Evolutionary conservation across 2,329 filamentous ascomycete species (phyloP), one percentile per base, ranked within the genome.

Genomic region (Fusarium gaditjirri): DNA sequence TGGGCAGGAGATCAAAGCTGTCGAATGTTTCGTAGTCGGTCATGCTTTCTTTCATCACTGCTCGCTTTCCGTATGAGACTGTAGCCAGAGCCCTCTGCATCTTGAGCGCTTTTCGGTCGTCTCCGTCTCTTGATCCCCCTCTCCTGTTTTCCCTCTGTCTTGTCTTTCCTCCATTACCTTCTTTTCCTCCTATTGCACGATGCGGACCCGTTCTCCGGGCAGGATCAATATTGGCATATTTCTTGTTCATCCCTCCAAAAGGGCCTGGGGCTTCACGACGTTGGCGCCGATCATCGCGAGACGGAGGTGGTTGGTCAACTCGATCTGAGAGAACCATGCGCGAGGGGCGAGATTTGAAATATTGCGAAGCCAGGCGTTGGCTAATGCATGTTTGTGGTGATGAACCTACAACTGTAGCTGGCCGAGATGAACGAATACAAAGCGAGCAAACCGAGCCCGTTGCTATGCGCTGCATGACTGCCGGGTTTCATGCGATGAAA

Each of bases 71-170:
- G 79, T 98, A 98, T 1, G 94, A 89, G 8, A 98, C 86, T 6
- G 91, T 89, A 5, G 93, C 85, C 71, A 98, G 84, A 4, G 93
- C 87, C 56, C 91, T 90, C 80, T 98, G 95, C 95, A 98, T 98
- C 84, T 97, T 97, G 81, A 98, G 86, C 8, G 95, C 95, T 80
- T 97, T 95, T 81, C 79, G 85, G 81, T 82, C 78, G 71, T 82
- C 80, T 49, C 65, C 71, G 69, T 81, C 80, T 61, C 71, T 74
- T 42, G 71, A 70, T 55, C 74, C 75, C 83, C 80, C 75, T 84
- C 79, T 83, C 74, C 83, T 62, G 23, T 55, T 64, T 39, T 71
- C 77, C 56, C 80, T 79, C 38, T 76, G 65, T 56, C 75, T 71
- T 43, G 77, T 66, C 42, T 75, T 70, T n/a, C 60, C 70, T 77